Evolutionary conservation across 2,329 filamentous ascomycete genomes (phyloP).

Genomic region (Lanzia echinophila): DNA sequence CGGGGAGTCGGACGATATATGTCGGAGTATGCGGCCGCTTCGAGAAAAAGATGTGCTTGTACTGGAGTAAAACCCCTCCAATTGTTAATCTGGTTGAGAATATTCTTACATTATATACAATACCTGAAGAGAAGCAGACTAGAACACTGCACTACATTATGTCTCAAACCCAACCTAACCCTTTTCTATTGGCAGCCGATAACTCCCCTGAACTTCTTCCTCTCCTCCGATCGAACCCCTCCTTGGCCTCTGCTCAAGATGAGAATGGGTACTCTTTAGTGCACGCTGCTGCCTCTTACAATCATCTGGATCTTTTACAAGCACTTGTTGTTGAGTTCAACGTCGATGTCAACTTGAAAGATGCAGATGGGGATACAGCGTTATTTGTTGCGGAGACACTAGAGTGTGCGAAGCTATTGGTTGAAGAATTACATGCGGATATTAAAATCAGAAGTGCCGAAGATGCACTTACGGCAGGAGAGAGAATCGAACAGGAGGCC

Average conservation of each 20-base stretch:
- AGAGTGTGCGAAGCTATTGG: conserved; percentile 68
- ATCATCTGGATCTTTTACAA: conserved; percentile 73
- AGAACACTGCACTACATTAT: not conserved
- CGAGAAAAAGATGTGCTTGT: not conserved
- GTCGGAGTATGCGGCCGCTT: not conserved
- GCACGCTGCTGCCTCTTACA: conserved; percentile 90
- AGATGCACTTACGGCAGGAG: conserved; percentile 64
- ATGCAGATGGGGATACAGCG: conserved; percentile 92
- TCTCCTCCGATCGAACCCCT: conserved; percentile 65
- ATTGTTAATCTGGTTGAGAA: too few relatives aligned
- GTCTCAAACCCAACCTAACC: conserved; percentile 41
- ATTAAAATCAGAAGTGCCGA: conserved; percentile 60
- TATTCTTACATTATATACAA: too few relatives aligned
- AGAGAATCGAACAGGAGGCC: conserved; percentile 72
- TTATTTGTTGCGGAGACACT: conserved; percentile 84
- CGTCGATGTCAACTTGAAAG: conserved; percentile 72
- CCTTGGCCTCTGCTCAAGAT: conserved; percentile 76
- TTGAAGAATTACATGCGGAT: conserved; percentile 77
- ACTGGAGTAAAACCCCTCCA: too few relatives aligned
- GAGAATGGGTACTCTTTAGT: conserved; percentile 89
- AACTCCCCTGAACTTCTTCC: conserved; percentile 66
- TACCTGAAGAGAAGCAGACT: not conserved
- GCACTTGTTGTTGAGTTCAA: conserved; percentile 67
- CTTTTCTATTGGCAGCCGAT: conserved; percentile 74
- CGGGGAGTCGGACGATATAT: not conserved